Evolutionary conservation across 2,329 filamentous ascomycete species (phyloP).

Genomic region (Paraconiothyrium sp.): DNA sequence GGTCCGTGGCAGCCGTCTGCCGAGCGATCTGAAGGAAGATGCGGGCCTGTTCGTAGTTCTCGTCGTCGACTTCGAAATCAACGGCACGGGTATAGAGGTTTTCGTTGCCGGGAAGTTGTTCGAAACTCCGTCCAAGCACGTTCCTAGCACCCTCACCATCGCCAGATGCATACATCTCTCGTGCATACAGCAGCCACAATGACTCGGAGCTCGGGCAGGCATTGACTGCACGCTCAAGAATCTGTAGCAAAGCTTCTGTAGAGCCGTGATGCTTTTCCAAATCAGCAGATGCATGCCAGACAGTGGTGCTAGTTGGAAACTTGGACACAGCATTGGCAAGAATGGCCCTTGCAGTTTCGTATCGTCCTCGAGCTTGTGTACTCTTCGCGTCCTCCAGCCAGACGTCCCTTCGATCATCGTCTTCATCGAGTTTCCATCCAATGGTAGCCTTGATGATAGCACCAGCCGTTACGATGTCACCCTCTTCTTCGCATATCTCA

Average conservation of each 20-base stretch:
- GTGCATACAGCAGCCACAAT: conserved; percentile 94
- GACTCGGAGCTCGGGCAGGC: conserved; percentile 91
- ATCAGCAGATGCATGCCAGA: conserved; percentile 92
- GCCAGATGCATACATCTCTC: conserved; percentile 91
- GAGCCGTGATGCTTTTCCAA: conserved; percentile 89
- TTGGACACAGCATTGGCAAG: conserved; percentile 90
- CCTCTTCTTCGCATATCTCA: conserved; percentile 93
- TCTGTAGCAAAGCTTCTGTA: conserved; percentile 81
- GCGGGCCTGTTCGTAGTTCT: conserved; percentile 81
- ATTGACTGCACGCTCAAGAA: conserved; percentile 92
- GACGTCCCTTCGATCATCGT: conserved; percentile 93
- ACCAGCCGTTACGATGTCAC: conserved; percentile 83
- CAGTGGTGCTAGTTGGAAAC: conserved; percentile 85
- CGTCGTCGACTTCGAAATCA: conserved; percentile 92
- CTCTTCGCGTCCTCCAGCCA: conserved; percentile 94
- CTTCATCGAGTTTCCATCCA: conserved; percentile 91
- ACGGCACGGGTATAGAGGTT: conserved; percentile 98
- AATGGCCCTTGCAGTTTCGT: conserved; percentile 91
- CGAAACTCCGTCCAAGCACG: conserved; percentile 89
- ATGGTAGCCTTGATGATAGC: conserved; percentile 93
- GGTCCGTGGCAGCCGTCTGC: conserved; percentile 89
- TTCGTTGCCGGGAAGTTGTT: conserved; percentile 95
- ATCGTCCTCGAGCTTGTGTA: conserved; percentile 82
- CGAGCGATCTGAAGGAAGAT: conserved; percentile 84
- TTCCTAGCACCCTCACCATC: conserved; percentile 86